Evolutionary conservation across 306 rosid species (phyloP), one percentile per base, ranked within the genome.

Genomic region (Gillenia trifoliata): DNA sequence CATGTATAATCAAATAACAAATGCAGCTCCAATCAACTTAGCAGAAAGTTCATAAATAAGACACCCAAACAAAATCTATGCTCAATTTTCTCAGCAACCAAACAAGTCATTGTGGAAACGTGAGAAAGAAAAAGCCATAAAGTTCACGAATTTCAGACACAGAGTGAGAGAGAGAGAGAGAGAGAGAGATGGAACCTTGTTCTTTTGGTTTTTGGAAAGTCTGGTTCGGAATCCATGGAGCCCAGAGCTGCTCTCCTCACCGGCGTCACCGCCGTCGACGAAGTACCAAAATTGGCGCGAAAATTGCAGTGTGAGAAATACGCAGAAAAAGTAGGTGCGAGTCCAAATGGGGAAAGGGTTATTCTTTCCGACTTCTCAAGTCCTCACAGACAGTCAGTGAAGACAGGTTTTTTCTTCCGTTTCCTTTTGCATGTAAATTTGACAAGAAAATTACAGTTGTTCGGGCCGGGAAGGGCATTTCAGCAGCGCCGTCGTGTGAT

Each of bases 141-240:
- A 66, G 28, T 43, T 25, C 62, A 68, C 1, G 4, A 61, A 26
- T 62, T 25, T 43, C 74, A 66, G n/a, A n/a, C n/a, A n/a, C n/a
- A n/a, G 38, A 38, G 29, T 5, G n/a, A 30, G 47, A 29, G 55
- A 28, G 6, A 28, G 26, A 60, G 73, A 49, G 40, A 47, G 54
- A 38, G 16, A 57, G 31, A 23, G 60, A 59, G 41, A 50, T 33
- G 55, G 38, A 36, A 84, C 88, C 88, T 81, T 30, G 72, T n/a
- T 50, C n/a, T 33, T 65, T 22, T 76, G 55, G 54, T 9, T 75
- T 81, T 78, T 59, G 17, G 73, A 67, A 19, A 22, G 62, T 74
- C 73, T 22, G 68, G 41, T 6, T 78, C 66, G 66, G 60, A 74
- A 19, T 71, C 83, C 85, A 84, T 81, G 76, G 28, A 50, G 41